Base-by-base conservation (phyloP, 2,329 filamentous ascomycete genomes). In the Alternaria sp. region DNA sequence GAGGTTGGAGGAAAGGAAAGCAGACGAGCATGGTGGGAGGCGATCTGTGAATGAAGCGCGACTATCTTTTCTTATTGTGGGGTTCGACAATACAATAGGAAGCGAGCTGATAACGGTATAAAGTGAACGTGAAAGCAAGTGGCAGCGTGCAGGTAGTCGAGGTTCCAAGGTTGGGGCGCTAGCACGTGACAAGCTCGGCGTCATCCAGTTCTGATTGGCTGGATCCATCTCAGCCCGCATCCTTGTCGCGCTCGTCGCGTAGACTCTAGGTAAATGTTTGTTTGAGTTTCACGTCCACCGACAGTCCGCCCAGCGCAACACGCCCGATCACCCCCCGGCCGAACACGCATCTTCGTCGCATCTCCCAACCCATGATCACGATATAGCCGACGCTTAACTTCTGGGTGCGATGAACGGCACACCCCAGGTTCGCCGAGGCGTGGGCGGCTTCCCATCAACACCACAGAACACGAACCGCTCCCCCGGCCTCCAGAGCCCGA, bases 401-500 rank as follows among this genome's bases (percentile, higher is more conserved):
- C 71, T 60, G 69, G 71, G 90, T 91, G 89, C 88, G 82, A 95
- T 95, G 93, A 92, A 89, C 87, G 87, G 86, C 81, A 96, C 92
- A 84, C 92, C 92, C 90, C 65, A 62, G 23, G 65, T 70, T 82
- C 91, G 90, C 84, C 85, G 93, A 84, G 89, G 90, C 84, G 93
- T 92, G 49, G 79, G 78, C 86, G 91, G 91, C 77, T 96, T 90
- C 78, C 93, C 93, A 79, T 85, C 88, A 76, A 94, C 92, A 72
- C 92, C 92, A 47, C 55, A 64, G 73, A 86, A 84, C 73, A 73
- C 71, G 84, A 64, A 76, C 71, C 71, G 71, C 60, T 74, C 75
- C 33, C 70, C 74, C 37, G 70, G 67, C 64, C 64, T 61, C 26
- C 69, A 70, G 60, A 75, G 70, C 53, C 71, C 71, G 37, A 72